Conservation (phyloP, 164 flowering plant genomes). For the Magnolia officinalis region DNA sequence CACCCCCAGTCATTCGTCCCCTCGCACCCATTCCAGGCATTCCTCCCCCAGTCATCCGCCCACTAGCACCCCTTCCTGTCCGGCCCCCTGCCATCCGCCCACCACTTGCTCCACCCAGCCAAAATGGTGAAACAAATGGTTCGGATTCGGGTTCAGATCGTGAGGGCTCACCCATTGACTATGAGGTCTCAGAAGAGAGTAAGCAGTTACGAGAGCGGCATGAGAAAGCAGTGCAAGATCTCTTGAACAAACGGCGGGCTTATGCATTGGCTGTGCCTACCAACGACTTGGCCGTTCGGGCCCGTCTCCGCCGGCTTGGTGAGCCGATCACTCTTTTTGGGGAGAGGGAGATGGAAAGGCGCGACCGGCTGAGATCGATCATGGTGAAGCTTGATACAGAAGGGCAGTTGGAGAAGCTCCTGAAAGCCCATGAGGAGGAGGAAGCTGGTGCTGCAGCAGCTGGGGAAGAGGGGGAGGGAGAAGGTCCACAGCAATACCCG, state of each 20-base stretch:
- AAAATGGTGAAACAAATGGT: slow-evolving; percentile 45
- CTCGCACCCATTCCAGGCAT: slow-evolving; percentile 45
- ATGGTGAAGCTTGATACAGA: slow-evolving; percentile 83
- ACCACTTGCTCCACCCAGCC: slow-evolving; percentile 27
- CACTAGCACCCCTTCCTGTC: slow-evolving; percentile 8
- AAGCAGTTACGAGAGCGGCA: slow-evolving; percentile 65
- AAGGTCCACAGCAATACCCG: slow-evolving; percentile 62
- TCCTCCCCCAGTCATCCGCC: slow-evolving; percentile 19
- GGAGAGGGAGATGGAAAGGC: slow-evolving; percentile 93
- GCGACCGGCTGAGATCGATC: slow-evolving; percentile 72
- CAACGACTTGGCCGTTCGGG: slow-evolving; percentile 82
- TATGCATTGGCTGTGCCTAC: slow-evolving; percentile 95
- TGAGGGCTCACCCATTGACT: slow-evolving; percentile 45
- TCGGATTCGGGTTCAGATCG: slow-evolving; percentile 63
- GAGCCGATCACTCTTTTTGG: slow-evolving; percentile 95
- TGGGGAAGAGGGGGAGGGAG: slow-evolving; percentile 53
- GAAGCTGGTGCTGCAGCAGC: slow-evolving; percentile 55
- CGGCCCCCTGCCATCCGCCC: slow-evolving; percentile 48
- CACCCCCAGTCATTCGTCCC: slow-evolving; percentile 35
- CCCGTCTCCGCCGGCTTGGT: slow-evolving; percentile 82
- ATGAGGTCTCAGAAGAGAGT: slow-evolving; percentile 88
- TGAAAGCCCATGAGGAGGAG: slow-evolving; percentile 93
- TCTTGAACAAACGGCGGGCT: slow-evolving; percentile 80
- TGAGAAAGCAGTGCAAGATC: slow-evolving; percentile 78
- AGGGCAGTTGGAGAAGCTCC: slow-evolving; percentile 83